Percentiles rank a stretch among this genome's conserved stretches.
These are phyloP conservation scores for Acrocalymma vagum DNA, from an alignment of 2,329 filamentous ascomycete genomes.

Conservation along the genomic window DNA sequence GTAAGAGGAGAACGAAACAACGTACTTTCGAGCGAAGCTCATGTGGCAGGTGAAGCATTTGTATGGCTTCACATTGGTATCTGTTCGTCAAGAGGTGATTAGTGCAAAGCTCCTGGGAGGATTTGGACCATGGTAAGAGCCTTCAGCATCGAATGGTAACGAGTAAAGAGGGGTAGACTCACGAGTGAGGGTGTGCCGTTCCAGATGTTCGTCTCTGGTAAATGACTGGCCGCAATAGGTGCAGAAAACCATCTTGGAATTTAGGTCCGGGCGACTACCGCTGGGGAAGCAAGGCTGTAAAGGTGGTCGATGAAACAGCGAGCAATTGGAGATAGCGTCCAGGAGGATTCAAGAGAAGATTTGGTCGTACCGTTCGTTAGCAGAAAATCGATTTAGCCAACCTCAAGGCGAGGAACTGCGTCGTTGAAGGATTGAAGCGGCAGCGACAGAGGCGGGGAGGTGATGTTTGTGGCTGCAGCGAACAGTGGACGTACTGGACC, in stretches of 20 bases:
- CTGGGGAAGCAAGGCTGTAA: too few relatives aligned
- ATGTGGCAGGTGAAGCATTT: conserved; percentile 61
- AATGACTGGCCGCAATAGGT: conserved; percentile 59
- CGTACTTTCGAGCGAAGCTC: conserved; percentile 58
- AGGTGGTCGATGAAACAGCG: too few relatives aligned
- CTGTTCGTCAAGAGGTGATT: conserved; percentile 34
- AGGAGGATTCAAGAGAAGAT: conserved; percentile 1
- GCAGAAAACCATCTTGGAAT: conserved; percentile 55
- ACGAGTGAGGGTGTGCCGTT: conserved; percentile 3
- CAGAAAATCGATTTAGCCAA: conserved; percentile 2
- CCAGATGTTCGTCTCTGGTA: conserved; percentile 54
- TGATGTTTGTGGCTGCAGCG: too few relatives aligned
- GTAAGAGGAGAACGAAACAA: too few relatives aligned
- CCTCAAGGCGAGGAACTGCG: too few relatives aligned
- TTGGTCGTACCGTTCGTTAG: conserved; percentile 10
- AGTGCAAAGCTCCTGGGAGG: too few relatives aligned
- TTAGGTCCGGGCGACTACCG: too few relatives aligned
- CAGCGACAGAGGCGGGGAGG: too few relatives aligned
- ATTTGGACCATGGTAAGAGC: conserved; percentile 7
- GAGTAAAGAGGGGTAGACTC: background rate
- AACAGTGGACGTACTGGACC: too few relatives aligned
- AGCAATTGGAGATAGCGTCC: too few relatives aligned
- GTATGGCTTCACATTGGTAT: conserved; percentile 60
- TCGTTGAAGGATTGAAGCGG: too few relatives aligned
- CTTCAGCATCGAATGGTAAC: background rate